Percentiles rank a stretch among this genome's conserved stretches.
These are phyloP conservation scores for Stephanodiscus minutulus DNA, from an alignment of 108 stramenopile genomes.

Conservation along the genomic window DNA sequence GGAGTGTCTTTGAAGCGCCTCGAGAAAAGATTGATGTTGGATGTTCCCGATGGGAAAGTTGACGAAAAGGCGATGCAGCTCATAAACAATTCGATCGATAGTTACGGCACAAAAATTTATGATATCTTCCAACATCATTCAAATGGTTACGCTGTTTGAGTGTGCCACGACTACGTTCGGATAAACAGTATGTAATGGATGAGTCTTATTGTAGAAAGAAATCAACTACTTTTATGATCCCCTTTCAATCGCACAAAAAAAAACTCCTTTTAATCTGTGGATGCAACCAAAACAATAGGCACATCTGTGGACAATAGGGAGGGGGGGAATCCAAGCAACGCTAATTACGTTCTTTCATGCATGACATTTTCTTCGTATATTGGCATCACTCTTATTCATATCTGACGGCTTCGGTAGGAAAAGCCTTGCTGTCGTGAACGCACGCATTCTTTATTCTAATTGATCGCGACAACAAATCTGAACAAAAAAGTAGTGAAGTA, in stretches of 20 bases:
- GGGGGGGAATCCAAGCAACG: no score
- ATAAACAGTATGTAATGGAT: no score
- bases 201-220: no score
- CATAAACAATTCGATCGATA: slow-evolving; percentile 62
- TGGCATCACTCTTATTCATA: not conserved
- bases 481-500: not conserved
- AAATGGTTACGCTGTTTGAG: slow-evolving; percentile 50
- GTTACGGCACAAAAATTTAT: slow-evolving; percentile 72
- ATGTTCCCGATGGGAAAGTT: slow-evolving; percentile 71
- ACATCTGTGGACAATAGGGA: no score
- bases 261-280: no score
- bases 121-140: slow-evolving; percentile 56
- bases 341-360: no score
- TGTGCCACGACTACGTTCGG: no score
- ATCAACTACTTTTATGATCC: no score
- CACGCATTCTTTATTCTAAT: slow-evolving; percentile 9
- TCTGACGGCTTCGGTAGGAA: not conserved
- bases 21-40: slow-evolving; percentile 82
- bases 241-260: no score
- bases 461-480: slow-evolving; percentile 19
- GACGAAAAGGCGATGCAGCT: slow-evolving; percentile 66
- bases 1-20: slow-evolving; percentile 76
- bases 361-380: no score
- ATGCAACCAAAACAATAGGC: no score
- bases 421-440: not conserved